phyloP scores from a whole-genome alignment of 108 stramenopile species.

The Pseudonitzschia pungens region DNA sequence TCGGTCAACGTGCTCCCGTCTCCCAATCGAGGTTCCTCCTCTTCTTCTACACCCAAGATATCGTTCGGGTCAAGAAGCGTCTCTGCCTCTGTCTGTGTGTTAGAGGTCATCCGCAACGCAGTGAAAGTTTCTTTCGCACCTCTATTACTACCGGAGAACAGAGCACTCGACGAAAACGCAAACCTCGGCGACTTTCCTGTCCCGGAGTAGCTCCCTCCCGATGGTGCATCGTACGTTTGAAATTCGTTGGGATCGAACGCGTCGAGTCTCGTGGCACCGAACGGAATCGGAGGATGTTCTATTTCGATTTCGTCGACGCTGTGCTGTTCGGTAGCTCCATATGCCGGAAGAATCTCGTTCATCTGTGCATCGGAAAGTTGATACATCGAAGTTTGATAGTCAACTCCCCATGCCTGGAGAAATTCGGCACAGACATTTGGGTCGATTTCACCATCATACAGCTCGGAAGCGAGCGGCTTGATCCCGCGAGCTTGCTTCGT shows the following conservation, averaged over 20 bases:
- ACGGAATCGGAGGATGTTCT: not conserved
- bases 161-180: not conserved
- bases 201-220: not conserved
- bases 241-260: not conserved
- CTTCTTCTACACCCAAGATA: not conserved
- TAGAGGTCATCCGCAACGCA: conserved; percentile 1
- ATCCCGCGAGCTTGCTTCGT: not conserved
- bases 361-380: not conserved
- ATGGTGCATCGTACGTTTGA: not conserved
- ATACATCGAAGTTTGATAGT: not conserved
- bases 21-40: conserved; percentile 7
- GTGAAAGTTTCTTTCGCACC: conserved; percentile 4
- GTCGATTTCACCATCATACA: not conserved
- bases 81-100: not conserved
- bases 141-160: not conserved
- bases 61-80: not conserved
- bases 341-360: not conserved
- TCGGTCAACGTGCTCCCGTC: conserved; percentile 28
- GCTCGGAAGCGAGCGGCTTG: not conserved
- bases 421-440: not conserved
- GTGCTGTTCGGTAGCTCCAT: not conserved
- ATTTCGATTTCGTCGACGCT: not conserved
- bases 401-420: not conserved
- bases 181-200: not conserved
- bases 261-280: conserved; percentile 1